Evolutionary conservation across 179 eudicot species (phyloP), one percentile per base, ranked within the genome.

Genomic region (Spergularia azorica): DNA sequence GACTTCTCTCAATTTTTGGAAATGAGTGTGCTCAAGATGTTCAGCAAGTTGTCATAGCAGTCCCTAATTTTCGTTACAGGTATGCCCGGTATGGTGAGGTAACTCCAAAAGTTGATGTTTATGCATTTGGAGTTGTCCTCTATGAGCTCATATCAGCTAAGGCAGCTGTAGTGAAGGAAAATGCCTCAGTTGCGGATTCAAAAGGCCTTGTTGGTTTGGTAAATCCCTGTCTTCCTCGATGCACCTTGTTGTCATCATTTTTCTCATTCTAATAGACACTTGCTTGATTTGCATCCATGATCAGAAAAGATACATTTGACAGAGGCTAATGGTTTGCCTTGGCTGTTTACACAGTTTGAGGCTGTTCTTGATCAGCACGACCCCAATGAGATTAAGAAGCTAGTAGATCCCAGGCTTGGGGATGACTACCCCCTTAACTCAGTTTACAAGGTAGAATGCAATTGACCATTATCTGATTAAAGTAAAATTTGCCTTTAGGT

Each of bases 351-450:
- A n/a, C 86, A 88, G 91, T 88, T 88, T 81, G 91, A 86, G 54
- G 88, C 76, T 58, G 88, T 80, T 52, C 75, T 88, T 60, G 71
- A 76, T 63, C 60, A 72, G 70, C 76, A 77, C 36, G 82, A 86
- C 51, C 85, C 80, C 15, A 70, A 83, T 67, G 83, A 83, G 76
- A 81, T 89, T 10, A 57, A 76, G 32, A 83, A 84, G 76, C 80
- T 89, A 63, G 86, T 89, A 51, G 92, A 89, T 46, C 92, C 90
- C 32, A 79, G 86, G 79, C 85, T 89, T 62, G 92, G 90, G 16
- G 84, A 81, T 12, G 73, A 79, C 48, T 87, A 84, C 74, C 86
- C 90, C 4, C 69, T 84, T 57, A 87, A 86, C 75, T 87, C 86
- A 3, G 83, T 87, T 58, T 59, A 57, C 17, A 87, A 87, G 90